Conservation (phyloP, 345 rosid genomes). For the Eucalyptus tenuipes region DNA sequence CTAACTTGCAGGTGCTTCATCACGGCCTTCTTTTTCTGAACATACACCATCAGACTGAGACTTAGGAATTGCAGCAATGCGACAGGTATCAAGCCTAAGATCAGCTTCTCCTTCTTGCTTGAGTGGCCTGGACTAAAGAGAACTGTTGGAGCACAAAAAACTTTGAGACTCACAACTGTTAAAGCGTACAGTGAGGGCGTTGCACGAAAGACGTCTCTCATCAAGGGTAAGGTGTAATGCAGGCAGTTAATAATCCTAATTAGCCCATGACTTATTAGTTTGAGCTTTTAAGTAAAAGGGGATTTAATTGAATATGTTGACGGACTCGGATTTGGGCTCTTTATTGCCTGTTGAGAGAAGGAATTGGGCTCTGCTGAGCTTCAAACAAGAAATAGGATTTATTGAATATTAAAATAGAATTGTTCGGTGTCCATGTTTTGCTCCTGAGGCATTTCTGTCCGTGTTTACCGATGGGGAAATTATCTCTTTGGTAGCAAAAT, state of each 20-base stretch:
- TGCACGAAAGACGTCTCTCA: not conserved
- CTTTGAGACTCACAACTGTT: not conserved
- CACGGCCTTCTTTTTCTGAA: not conserved
- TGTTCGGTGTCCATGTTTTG: not conserved
- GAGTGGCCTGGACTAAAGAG: not conserved
- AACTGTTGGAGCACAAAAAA: not conserved
- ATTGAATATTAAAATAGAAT: not conserved
- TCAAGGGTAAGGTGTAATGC: too few species aligned
- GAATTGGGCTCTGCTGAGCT: not conserved
- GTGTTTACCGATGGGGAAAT: not conserved
- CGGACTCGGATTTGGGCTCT: not conserved
- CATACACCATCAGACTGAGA: not conserved
- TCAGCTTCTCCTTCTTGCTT: not conserved
- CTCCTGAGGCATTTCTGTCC: slow-evolving; percentile 1
- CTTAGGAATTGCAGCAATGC: not conserved
- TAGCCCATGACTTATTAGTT: too few species aligned
- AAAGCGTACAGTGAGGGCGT: not conserved
- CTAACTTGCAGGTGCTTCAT: not conserved
- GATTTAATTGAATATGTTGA: too few species aligned
- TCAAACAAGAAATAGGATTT: not conserved
- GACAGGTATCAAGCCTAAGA: not conserved
- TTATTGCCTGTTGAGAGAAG: not conserved
- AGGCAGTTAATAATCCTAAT: too few species aligned
- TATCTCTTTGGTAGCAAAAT: not conserved
- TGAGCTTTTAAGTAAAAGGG: too few species aligned